These are phyloP conservation scores for Hanseniaspora lindneri DNA, from an alignment of 805 yeast species.

Conservation along the genomic window DNA sequence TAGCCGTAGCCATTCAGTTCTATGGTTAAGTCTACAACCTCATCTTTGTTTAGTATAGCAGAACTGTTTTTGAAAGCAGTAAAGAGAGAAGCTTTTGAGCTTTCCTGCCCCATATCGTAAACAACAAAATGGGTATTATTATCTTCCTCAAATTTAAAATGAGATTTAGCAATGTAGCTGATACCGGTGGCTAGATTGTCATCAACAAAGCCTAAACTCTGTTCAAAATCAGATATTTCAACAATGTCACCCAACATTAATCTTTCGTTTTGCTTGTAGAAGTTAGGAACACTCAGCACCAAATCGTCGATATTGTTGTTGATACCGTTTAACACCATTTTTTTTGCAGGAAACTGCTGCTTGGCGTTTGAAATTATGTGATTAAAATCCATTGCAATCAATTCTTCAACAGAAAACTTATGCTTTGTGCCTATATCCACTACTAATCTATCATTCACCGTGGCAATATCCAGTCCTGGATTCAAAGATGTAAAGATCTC, in stretches of 20 bases:
- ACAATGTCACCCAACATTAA: constrained; percentile 62
- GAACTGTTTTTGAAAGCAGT: constrained; percentile 42
- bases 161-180: constrained; percentile 45
- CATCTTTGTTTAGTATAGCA: constrained; percentile 23
- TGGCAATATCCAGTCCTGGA: constrained; percentile 45
- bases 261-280: constrained; percentile 52
- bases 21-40: constrained; percentile 30
- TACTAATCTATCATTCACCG: constrained; percentile 25
- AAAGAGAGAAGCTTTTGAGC: constrained; percentile 69
- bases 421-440: constrained; percentile 29
- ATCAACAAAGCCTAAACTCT: constrained; percentile 54
- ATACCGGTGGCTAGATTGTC: constrained; percentile 90
- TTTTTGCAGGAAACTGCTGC: constrained; percentile 35
- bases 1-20: constrained; percentile 63
- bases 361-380: constrained; percentile 58
- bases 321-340: constrained; percentile 38
- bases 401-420: constrained; percentile 56
- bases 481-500: constrained; percentile 41
- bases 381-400: constrained; percentile 68
- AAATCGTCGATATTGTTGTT: constrained; percentile 44
- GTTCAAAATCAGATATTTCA: constrained; percentile 51
- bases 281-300: constrained; percentile 70
- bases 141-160: constrained; percentile 34
- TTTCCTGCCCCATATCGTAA: constrained; percentile 88
- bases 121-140: constrained; percentile 53